Evolutionary conservation across 176 grass and related monocot genomes (phyloP).

Genomic region (Oryza glaberrima): DNA sequence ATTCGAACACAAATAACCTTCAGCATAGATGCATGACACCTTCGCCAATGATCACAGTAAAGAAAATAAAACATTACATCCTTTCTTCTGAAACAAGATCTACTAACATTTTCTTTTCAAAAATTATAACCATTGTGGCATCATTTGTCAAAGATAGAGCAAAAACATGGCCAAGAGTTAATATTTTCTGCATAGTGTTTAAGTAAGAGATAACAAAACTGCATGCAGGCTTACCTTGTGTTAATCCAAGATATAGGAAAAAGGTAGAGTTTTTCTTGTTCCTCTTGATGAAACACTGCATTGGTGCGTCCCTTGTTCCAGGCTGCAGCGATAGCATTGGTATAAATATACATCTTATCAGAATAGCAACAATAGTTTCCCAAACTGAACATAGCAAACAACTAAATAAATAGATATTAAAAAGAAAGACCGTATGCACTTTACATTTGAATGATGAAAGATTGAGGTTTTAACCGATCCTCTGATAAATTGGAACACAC

Average conservation of each 20-base stretch:
- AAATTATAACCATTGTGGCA: not conserved
- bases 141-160: not conserved
- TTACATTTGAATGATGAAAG: not conserved
- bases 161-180: not conserved
- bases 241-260: constrained; percentile 68
- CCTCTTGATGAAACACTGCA: constrained; percentile 72
- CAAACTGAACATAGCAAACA: not conserved
- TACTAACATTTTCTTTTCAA: not conserved
- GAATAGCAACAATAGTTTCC: not conserved
- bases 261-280: constrained; percentile 63
- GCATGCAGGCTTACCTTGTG: constrained; percentile 44
- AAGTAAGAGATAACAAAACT: not conserved
- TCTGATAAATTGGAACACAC: not conserved
- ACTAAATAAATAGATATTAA: not conserved
- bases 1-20: not conserved
- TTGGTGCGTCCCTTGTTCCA: constrained; percentile 53
- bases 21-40: not conserved
- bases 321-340: constrained; percentile 43
- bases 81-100: not conserved
- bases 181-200: constrained; percentile 6
- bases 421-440: not conserved
- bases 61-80: not conserved
- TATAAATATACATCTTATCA: not conserved
- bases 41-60: not conserved
- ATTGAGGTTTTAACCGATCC: not conserved